Conservation (phyloP, 208 protist species). For the Angomonas desouzai region DNA sequence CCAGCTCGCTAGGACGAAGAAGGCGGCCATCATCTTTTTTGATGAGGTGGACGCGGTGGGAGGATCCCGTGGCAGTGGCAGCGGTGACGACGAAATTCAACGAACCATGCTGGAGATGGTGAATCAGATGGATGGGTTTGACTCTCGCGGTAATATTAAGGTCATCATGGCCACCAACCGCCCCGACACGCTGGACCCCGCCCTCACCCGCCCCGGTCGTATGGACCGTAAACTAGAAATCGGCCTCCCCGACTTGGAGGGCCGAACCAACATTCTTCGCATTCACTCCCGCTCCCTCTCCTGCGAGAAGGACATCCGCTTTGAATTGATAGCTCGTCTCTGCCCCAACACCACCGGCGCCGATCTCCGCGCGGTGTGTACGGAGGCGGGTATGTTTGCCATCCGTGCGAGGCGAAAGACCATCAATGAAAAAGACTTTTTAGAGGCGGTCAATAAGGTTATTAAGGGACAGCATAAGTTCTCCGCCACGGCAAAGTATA, state of each 20-base stretch:
- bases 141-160: constrained; percentile 99
- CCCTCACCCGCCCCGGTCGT: constrained; percentile 98
- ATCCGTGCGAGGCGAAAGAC: constrained; percentile 98
- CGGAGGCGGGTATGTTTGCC: constrained; percentile 99
- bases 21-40: constrained; percentile 99
- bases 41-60: constrained; percentile 99
- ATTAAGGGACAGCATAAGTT: constrained; percentile 99
- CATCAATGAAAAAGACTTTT: constrained; percentile 99
- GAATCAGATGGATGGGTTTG: constrained; percentile 99
- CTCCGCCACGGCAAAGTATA: constrained; percentile 99
- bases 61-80: constrained; percentile 80
- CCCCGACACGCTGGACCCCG: constrained; percentile 99
- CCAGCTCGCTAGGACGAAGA: constrained; percentile 98
- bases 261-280: constrained; percentile 96
- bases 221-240: constrained; percentile 99
- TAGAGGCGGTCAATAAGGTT: constrained; percentile 99
- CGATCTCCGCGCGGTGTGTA: constrained; percentile 98
- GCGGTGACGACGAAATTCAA: constrained; percentile 99
- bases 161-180: constrained; percentile 99
- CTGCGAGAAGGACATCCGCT: constrained; percentile 97
- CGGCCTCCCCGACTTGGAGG: constrained; percentile 98
- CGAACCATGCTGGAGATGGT: constrained; percentile 99
- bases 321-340: constrained; percentile 98
- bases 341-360: constrained; percentile 99
- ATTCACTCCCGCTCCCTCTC: constrained; percentile 99